Evolutionary conservation across 345 rosid species (phyloP).

Genomic region (Ricinus communis): DNA sequence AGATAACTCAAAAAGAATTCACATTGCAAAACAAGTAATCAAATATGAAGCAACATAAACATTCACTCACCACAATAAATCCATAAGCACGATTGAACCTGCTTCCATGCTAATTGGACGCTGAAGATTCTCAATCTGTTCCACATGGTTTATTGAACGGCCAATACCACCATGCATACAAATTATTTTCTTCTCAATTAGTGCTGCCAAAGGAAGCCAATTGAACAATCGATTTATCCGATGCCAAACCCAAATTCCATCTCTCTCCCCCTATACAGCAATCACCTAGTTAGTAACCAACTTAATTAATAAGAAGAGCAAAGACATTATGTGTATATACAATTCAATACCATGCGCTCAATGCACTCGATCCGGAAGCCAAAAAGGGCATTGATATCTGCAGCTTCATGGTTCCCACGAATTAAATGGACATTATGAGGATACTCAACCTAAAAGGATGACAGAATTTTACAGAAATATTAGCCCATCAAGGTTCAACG

Average conservation of each 20-base stretch:
- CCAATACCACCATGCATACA: constrained; percentile 99
- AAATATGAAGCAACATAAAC: constrained; percentile 12
- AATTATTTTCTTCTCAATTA: constrained; percentile 91
- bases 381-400: constrained; percentile 98
- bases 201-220: constrained; percentile 96
- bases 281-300: constrained; percentile 26
- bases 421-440: constrained; percentile 83
- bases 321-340: constrained; percentile 18
- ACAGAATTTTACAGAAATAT: constrained; percentile 19
- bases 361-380: constrained; percentile 97
- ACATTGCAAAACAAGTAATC: constrained; percentile 22
- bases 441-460: constrained; percentile 76
- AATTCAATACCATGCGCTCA: constrained; percentile 83
- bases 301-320: constrained; percentile 16
- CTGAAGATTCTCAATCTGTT: constrained; percentile 91
- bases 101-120: constrained; percentile 99
- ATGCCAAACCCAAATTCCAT: constrained; percentile 99
- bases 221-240: constrained; percentile 93
- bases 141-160: constrained; percentile 92
- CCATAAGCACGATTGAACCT: constrained; percentile 95
- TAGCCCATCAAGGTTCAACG: constrained; percentile 12
- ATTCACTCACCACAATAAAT: constrained; percentile 77
- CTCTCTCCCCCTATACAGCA: constrained; percentile 84
- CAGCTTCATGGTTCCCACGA: constrained; percentile 99
- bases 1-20: constrained; percentile 2